These are phyloP conservation scores for Jaenimonas drosophilae DNA, from an alignment of 208 protist species.

Conservation along the genomic window DNA sequence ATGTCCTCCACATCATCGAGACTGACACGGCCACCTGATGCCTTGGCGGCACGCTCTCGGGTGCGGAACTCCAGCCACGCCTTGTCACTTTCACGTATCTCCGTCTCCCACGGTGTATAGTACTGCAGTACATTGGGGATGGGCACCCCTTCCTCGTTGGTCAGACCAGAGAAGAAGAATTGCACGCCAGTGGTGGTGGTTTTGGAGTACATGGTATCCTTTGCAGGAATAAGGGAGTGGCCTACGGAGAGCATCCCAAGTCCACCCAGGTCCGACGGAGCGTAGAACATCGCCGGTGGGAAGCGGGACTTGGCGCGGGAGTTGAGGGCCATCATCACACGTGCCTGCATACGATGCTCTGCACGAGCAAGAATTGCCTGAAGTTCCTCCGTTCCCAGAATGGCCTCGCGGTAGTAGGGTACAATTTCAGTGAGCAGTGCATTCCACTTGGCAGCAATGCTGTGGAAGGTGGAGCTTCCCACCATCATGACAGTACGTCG, in stretches of 20 bases:
- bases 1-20: conserved; percentile 99
- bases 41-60: conserved; percentile 97
- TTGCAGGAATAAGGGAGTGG: conserved; percentile 99
- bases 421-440: conserved; percentile 99
- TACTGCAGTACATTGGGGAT: conserved; percentile 99
- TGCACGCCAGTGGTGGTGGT: conserved; percentile 98
- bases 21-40: conserved; percentile 95
- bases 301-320: conserved; percentile 99
- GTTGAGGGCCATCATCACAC: conserved; percentile 99
- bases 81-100: conserved; percentile 99
- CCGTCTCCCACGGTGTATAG: conserved; percentile 99
- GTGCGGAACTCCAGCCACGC: conserved; percentile 99
- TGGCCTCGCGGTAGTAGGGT: conserved; percentile 99
- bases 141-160: conserved; percentile 98
- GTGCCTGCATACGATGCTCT: conserved; percentile 99
- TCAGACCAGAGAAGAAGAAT: conserved; percentile 98
- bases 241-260: conserved; percentile 99
- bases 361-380: conserved; percentile 99
- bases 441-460: conserved; percentile 99
- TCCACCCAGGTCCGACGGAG: conserved; percentile 97
- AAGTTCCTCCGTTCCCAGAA: conserved; percentile 95
- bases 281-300: conserved; percentile 99
- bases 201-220: conserved; percentile 97
- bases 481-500: conserved; percentile 99
- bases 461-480: conserved; percentile 99